Evolutionary conservation across 2,329 filamentous ascomycete species (phyloP), one percentile per base, ranked within the genome.

Genomic region (Macrophomina phaseolina): DNA sequence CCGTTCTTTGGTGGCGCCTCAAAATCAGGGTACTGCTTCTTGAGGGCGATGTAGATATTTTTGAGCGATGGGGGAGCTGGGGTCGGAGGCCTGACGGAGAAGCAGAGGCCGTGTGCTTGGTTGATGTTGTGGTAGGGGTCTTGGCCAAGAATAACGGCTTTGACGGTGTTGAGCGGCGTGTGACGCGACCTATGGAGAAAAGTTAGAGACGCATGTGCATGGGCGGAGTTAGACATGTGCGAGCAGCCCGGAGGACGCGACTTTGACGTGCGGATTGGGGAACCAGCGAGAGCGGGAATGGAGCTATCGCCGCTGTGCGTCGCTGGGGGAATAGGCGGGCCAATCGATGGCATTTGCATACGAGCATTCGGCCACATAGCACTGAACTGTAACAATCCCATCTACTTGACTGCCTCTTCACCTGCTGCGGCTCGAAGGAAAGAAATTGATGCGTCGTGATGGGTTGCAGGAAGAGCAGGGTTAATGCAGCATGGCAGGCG

Each of bases 121-220:
- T 96, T 96, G 77, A 88, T 79, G 78, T 97, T 97, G 83, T 99
- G 95, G 79, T 99, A 99, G 2, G 95, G 95, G 77, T 99, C 95
- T 82, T 99, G 95, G 70, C 95, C 95, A 65, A 98, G 80, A 75
- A 99, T 93, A 68, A 99, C 94, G 67, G 91, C 91, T 79, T 97
- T 97, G 78, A 98, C 94, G 14, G 85, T 90, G 81, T 90, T 83
- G 72, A 99, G 89, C 7, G 95, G 94, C 0, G 94, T 97, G 78
- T 97, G 91, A 32, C 93, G 91, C 68, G 94, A 97, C 94, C 94
- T 97, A 67, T 36, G 12, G 12, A 14, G 7, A 1, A 11, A 6
- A 64, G 67, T 61, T 36, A 68, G 49, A 48, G 6, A 11, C 42
- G 18, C 9, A 48, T 32, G 34, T 51, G 16, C 9, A 60, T 3